phyloP scores from a whole-genome alignment of 345 rosid genomes.

The Diplotaxis tenuifolia region DNA sequence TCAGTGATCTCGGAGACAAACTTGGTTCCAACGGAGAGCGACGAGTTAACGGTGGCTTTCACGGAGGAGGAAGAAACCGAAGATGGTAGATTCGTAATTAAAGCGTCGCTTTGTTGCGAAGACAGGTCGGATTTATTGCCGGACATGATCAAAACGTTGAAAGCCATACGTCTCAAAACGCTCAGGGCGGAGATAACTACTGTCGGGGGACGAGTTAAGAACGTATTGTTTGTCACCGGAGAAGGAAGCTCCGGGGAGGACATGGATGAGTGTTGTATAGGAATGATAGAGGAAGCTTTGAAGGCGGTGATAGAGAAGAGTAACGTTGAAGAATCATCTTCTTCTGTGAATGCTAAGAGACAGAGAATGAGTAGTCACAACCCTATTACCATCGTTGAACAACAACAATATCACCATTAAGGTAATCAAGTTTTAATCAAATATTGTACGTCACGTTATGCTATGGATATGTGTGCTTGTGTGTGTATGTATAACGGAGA shows the following conservation, averaged over 20 bases:
- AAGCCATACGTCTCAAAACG: constrained; percentile 71
- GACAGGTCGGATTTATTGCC: constrained; percentile 87
- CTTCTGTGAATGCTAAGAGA: constrained; percentile 77
- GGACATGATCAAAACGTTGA: constrained; percentile 82
- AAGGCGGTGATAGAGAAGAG: constrained; percentile 86
- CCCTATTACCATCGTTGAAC: constrained; percentile 49
- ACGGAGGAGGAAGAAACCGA: constrained; percentile 45
- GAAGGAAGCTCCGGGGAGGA: constrained; percentile 53
- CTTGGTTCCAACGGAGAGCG: constrained; percentile 75
- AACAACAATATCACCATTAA: constrained; percentile 27
- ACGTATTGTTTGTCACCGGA: constrained; percentile 80
- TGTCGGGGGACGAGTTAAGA: constrained; percentile 80
- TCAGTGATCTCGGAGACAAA: constrained; percentile 76
- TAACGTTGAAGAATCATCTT: constrained; percentile 60
- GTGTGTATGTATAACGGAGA: constrained; percentile 30
- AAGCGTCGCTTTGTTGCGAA: constrained; percentile 90
- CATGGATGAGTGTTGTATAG: constrained; percentile 52
- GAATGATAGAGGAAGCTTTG: constrained; percentile 83
- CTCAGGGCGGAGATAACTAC: constrained; percentile 93
- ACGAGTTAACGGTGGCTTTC: constrained; percentile 78
- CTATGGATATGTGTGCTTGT: constrained; percentile 16
- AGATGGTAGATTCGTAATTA: constrained; percentile 78
- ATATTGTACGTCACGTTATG: constrained; percentile 21
- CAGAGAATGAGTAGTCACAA: constrained; percentile 59
- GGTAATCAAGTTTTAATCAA: constrained; percentile 7